phyloP scores from a whole-genome alignment of 192 early-diverging fungal species.

The Ambispora gerdemannii region DNA sequence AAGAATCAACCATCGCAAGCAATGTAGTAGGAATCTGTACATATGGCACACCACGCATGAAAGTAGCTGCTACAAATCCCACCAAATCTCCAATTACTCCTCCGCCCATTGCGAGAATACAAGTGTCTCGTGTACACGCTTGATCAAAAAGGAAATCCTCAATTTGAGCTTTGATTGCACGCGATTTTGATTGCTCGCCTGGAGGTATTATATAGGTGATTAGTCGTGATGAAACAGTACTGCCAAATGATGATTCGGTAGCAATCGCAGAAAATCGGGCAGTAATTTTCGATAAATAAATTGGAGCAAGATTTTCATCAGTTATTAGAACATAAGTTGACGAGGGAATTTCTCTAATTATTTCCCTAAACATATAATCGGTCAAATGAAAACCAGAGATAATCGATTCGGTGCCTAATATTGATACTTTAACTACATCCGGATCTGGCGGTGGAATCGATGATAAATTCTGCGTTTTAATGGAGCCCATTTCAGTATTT shows the following conservation, averaged over 20 bases:
- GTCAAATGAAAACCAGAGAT: slow-evolving; percentile 80
- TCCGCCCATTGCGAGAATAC: slow-evolving; percentile 90
- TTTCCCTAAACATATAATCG: slow-evolving; percentile 69
- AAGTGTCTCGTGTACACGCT: slow-evolving; percentile 88
- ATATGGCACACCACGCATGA: slow-evolving; percentile 94
- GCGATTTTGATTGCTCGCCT: slow-evolving; percentile 85
- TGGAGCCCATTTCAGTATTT: too few relatives aligned
- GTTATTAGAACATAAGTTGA: slow-evolving; percentile 88
- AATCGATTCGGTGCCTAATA: slow-evolving; percentile 88
- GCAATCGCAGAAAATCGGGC: slow-evolving; percentile 50
- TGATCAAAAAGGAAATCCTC: slow-evolving; percentile 89
- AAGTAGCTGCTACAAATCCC: slow-evolving; percentile 96
- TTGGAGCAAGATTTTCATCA: slow-evolving; percentile 75
- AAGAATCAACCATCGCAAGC: slow-evolving; percentile 97
- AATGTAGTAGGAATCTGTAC: slow-evolving; percentile 95
- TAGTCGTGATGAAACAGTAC: slow-evolving; percentile 41
- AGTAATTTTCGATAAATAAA: slow-evolving; percentile 66
- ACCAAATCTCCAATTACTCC: slow-evolving; percentile 96
- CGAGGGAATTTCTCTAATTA: slow-evolving; percentile 63
- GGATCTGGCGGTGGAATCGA: slow-evolving; percentile 36
- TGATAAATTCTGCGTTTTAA: too few relatives aligned
- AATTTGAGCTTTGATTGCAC: slow-evolving; percentile 78
- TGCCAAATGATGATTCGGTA: slow-evolving; percentile 30
- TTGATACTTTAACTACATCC: slow-evolving; percentile 69
- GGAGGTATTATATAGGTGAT: slow-evolving; percentile 78